Evolutionary conservation across 2,329 filamentous ascomycete species (phyloP).

Genomic region (Alternaria brassicicola): DNA sequence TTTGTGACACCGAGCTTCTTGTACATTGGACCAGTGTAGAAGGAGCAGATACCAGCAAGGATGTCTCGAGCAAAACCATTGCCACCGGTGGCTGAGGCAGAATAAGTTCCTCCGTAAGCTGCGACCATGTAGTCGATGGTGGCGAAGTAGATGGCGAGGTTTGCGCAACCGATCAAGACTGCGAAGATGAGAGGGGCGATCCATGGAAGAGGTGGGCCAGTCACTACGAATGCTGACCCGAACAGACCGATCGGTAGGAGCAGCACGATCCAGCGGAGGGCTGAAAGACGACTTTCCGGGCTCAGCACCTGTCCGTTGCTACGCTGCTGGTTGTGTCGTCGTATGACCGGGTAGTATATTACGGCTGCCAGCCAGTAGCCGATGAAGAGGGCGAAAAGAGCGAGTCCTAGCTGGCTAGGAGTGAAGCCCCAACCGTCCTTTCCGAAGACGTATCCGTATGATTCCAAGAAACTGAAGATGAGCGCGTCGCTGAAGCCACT

Average conservation of each 20-base stretch:
- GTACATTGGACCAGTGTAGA: slow-evolving; percentile 53
- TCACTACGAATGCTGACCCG: slow-evolving; percentile 65
- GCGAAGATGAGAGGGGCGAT: slow-evolving; percentile 61
- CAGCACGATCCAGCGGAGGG: slow-evolving; percentile 66
- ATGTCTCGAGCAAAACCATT: slow-evolving; percentile 78
- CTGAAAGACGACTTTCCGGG: slow-evolving; percentile 70
- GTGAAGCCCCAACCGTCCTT: slow-evolving; percentile 66
- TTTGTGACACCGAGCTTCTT: slow-evolving; percentile 34
- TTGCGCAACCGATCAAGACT: slow-evolving; percentile 70
- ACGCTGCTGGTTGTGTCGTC: slow-evolving; percentile 54
- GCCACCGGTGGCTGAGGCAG: slow-evolving; percentile 76
- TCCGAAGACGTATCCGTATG: slow-evolving; percentile 69
- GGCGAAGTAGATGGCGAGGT: slow-evolving; percentile 73
- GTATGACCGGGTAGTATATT: slow-evolving; percentile 61
- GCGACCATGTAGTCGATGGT: slow-evolving; percentile 81
- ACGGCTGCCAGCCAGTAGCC: slow-evolving; percentile 69
- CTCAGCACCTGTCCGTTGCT: slow-evolving; percentile 55
- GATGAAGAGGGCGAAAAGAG: slow-evolving; percentile 64
- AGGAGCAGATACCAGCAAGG: slow-evolving; percentile 72
- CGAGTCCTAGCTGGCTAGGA: slow-evolving; percentile 62
- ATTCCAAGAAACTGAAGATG: slow-evolving; percentile 80
- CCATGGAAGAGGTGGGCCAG: slow-evolving; percentile 68
- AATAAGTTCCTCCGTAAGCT: slow-evolving; percentile 70
- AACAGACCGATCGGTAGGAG: slow-evolving; percentile 70
- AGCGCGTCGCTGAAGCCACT: slow-evolving; percentile 76